Evolutionary conservation across 2,329 filamentous ascomycete genomes (phyloP).

Genomic region (Mollisia scopiformis): DNA sequence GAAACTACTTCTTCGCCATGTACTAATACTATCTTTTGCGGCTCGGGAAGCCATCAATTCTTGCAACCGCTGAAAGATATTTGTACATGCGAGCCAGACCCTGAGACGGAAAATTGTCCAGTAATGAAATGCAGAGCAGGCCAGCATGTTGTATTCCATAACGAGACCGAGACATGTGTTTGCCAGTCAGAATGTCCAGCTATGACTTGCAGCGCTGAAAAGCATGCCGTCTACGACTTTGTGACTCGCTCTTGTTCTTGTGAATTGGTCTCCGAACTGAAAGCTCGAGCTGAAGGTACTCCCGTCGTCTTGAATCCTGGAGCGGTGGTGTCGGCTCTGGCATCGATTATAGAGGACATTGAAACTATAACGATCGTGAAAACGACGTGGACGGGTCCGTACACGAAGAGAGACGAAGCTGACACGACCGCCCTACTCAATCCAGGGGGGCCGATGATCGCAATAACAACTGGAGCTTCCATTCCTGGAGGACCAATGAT

Average conservation of each 20-base stretch:
- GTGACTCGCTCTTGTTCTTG: conserved; percentile 11
- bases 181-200: conserved; percentile 24
- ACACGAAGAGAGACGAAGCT: no score
- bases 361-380: no score
- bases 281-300: no score
- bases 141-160: conserved; percentile 24
- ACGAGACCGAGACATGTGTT: conserved; percentile 19
- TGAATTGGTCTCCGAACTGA: no score
- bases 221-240: conserved; percentile 9
- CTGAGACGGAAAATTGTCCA: conserved; percentile 20
- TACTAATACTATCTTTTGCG: conserved; percentile 20
- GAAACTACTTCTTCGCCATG: conserved; percentile 11
- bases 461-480: no score
- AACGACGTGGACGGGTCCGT: no score
- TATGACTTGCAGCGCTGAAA: conserved; percentile 13
- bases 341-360: no score
- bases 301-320: no score
- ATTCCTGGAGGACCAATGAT: no score
- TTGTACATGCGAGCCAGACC: conserved; percentile 22
- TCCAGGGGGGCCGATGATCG: no score
- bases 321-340: no score
- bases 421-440: no score
- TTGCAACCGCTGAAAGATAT: conserved; percentile 2
- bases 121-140: conserved; percentile 21
- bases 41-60: conserved; percentile 16